These are phyloP conservation scores for Penicillium maclennaniae DNA, from an alignment of 495 filamentous ascomycete species.

Conservation along the genomic window DNA sequence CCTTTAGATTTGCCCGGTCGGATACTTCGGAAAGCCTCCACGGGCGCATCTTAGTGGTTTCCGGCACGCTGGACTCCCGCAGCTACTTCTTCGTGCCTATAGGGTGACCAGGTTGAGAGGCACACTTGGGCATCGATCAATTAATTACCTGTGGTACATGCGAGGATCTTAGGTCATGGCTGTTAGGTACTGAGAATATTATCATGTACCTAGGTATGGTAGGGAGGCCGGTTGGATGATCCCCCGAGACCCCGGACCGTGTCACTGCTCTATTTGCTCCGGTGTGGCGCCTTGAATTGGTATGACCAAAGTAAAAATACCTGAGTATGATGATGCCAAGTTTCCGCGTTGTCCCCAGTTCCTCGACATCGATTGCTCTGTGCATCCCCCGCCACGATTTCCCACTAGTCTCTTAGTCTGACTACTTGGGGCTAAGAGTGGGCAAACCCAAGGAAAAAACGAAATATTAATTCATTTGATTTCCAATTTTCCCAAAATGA, in stretches of 20 bases:
- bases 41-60: slow-evolving; percentile 9
- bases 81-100: not conserved
- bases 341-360: slow-evolving; percentile 10
- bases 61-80: not conserved
- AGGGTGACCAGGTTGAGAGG: not conserved
- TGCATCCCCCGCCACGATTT: slow-evolving; percentile 34
- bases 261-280: slow-evolving; percentile 5
- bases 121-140: not conserved
- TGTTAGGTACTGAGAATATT: not conserved
- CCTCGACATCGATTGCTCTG: slow-evolving; percentile 18
- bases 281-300: not conserved
- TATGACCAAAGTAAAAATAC: not conserved
- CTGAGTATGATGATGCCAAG: slow-evolving; percentile 8
- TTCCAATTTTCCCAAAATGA: slow-evolving; percentile 1
- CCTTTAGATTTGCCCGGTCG: slow-evolving; percentile 13
- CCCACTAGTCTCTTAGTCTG: slow-evolving; percentile 19
- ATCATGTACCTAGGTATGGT: not conserved
- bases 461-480: slow-evolving; percentile 1
- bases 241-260: slow-evolving; percentile 9
- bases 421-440: slow-evolving; percentile 4
- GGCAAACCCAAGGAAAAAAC: slow-evolving; percentile 2
- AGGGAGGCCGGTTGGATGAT: not conserved
- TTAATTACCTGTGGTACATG: not conserved
- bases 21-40: slow-evolving; percentile 16
- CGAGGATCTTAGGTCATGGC: not conserved